Conservation (phyloP, 2,329 filamentous ascomycete species). For the Pezicula radicicola region DNA sequence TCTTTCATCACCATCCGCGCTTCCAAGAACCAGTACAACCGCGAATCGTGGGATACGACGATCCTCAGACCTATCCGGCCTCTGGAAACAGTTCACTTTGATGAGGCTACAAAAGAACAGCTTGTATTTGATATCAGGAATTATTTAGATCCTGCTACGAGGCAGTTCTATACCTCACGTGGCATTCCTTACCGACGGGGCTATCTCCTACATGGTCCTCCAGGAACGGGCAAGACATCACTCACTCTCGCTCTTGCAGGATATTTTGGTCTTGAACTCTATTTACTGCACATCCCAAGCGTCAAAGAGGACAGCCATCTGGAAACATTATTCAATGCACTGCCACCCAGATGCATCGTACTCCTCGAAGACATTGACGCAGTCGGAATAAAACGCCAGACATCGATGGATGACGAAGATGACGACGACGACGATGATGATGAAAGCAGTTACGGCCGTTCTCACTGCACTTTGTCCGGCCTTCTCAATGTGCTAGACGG, state of each 20-base stretch:
- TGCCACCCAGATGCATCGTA: conserved; percentile 49
- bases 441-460: conserved; percentile 27
- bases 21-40: conserved; percentile 36
- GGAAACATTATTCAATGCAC: conserved; percentile 42
- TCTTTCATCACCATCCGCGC: conserved; percentile 49
- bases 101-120: conserved; percentile 38
- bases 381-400: conserved; percentile 32
- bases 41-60: conserved; percentile 46
- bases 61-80: conserved; percentile 45
- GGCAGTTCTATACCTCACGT: conserved; percentile 81
- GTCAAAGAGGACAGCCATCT: conserved; percentile 41
- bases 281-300: conserved; percentile 54
- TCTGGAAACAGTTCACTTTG: conserved; percentile 49
- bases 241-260: conserved; percentile 93
- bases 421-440: conserved; percentile 6
- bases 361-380: conserved; percentile 52
- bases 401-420: conserved; percentile 14
- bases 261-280: conserved; percentile 46
- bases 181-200: conserved; percentile 74
- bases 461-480: conserved; percentile 74
- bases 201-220: conserved; percentile 73
- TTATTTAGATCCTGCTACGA: conserved; percentile 50
- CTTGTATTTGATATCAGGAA: conserved; percentile 46
- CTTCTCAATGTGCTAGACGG: conserved; percentile 82
- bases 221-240: conserved; percentile 79